Evolutionary conservation across 148 eudicot genomes (phyloP).

Genomic region (Persicaria maculosa): DNA sequence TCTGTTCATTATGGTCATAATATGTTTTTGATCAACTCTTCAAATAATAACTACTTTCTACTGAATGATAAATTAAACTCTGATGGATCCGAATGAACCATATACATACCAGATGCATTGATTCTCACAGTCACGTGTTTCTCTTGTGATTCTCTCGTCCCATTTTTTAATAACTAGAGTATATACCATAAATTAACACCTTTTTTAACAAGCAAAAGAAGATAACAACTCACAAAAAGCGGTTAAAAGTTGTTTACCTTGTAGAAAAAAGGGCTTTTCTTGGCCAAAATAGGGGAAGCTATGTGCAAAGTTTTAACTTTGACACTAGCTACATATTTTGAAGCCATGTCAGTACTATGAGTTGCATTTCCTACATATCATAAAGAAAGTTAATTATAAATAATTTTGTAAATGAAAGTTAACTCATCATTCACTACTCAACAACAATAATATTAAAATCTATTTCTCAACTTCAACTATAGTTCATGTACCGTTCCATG

Average conservation of each 20-base stretch:
- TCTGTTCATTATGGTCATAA: background rate
- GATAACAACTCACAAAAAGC: background rate
- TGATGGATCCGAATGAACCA: background rate
- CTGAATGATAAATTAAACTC: background rate
- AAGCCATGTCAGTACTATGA: background rate
- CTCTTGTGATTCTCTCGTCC: background rate
- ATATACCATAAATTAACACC: background rate
- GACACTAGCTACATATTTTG: background rate
- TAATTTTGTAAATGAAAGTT: too few species aligned
- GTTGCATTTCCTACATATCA: background rate
- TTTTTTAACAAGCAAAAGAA: background rate
- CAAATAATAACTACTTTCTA: background rate
- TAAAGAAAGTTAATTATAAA: too few species aligned
- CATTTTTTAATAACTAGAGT: background rate
- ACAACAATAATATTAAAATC: too few species aligned
- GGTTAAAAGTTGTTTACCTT: background rate
- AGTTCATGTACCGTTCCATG: too few species aligned
- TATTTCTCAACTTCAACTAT: too few species aligned
- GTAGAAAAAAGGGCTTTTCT: background rate
- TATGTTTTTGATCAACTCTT: background rate
- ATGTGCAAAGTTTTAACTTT: background rate
- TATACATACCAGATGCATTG: conserved; percentile 2
- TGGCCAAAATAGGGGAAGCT: background rate
- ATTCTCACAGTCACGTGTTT: background rate
- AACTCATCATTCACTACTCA: too few species aligned